Evolutionary conservation across 192 early-diverging fungal species (phyloP), one percentile per base, ranked within the genome.

Genomic region (Backusella tuberculispora): DNA sequence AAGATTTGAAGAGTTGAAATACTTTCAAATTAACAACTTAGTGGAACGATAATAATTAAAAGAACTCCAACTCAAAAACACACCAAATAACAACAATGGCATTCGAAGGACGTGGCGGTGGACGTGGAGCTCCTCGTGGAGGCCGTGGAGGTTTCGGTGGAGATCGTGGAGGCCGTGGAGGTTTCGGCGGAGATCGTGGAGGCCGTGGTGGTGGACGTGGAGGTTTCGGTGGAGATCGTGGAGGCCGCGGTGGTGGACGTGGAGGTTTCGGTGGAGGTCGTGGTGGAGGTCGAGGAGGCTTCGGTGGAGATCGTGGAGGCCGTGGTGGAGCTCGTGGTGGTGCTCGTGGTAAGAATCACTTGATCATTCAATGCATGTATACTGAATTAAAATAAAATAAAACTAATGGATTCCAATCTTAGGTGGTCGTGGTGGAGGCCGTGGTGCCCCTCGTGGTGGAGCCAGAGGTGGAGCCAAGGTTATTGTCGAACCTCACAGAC

Each of bases 401-500:
- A 34, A 34, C 29, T 34, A 34, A 34, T 34, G 29, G 29, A 34
- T 34, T 34, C 29, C 29, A 1, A 26, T 26, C 21, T 0, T 17
- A 63, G 68, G 74, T 45, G 77, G 72, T 70, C 50, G 37, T 29
- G 76, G 88, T 56, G 85, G 91, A 76, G 83, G 81, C 13, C 78
- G 87, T 42, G 88, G 90, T 40, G 92, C 90, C 40, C 88, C 76
- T 37, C 69, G 87, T 21, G 94, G 92, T 29, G 96, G 96, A 63
- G 95, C 95, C 65, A 80, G 76, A 34, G 97, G 94, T 24, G 97
- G 97, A 40, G 89, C 95, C 83, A 99, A 96, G 90, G 97, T 98
- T 48, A 87, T 98, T 63, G 85, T 99, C 47, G 97, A 99, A 86
- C 98, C 98, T 40, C 98, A 99, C 80, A 90, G 98, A 86, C 97